Conservation (phyloP, 2,329 filamentous ascomycete species). For the Fusarium hainanense region DNA sequence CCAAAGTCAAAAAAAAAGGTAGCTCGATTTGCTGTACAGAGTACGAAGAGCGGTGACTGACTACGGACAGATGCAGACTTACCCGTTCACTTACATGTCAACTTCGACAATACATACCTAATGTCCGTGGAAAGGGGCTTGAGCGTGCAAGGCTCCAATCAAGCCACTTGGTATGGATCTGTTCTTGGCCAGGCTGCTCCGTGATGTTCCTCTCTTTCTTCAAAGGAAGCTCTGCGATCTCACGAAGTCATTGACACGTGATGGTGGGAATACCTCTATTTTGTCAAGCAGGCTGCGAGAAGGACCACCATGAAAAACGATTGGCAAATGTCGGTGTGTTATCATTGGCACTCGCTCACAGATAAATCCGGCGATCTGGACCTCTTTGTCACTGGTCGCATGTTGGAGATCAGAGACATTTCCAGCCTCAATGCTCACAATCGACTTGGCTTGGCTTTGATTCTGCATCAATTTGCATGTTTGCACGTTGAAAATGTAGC, state of each 20-base stretch:
- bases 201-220: background rate
- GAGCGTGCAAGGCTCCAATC: background rate
- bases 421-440: slow-evolving; percentile 32
- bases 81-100: slow-evolving; percentile 30
- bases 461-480: background rate
- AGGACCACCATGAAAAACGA: slow-evolving; percentile 26
- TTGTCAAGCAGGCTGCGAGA: slow-evolving; percentile 12
- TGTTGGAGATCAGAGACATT: slow-evolving; percentile 22
- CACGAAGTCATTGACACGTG: slow-evolving; percentile 26
- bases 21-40: slow-evolving; percentile 28
- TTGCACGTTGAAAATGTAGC: background rate
- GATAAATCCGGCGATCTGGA: slow-evolving; percentile 32
- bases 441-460: slow-evolving; percentile 2
- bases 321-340: slow-evolving; percentile 45
- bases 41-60: slow-evolving; percentile 31
- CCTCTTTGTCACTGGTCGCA: slow-evolving; percentile 25
- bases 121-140: slow-evolving; percentile 9
- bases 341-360: slow-evolving; percentile 26
- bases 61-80: background rate
- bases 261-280: slow-evolving; percentile 30
- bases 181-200: background rate
- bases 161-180: background rate
- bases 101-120: slow-evolving; percentile 5
- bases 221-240: background rate
- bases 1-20: slow-evolving; percentile 16